Evolutionary conservation across 495 filamentous ascomycete species (phyloP).

Genomic region (Penicillium desertorum): DNA sequence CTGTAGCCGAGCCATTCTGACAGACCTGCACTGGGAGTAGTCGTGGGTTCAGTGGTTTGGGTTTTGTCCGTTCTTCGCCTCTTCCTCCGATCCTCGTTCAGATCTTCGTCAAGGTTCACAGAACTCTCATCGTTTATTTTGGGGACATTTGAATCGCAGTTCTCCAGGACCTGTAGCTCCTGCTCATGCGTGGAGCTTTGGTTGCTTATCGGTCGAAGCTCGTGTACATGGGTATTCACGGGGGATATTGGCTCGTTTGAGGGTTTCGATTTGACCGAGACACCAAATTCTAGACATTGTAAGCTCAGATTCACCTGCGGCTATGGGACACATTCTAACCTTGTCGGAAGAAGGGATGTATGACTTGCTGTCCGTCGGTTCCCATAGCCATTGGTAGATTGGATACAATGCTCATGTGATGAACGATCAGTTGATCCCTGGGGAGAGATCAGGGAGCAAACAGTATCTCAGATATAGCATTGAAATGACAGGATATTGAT

Average conservation of each 20-base stretch:
- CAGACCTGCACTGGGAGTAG: conserved; percentile 13
- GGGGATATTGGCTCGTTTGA: conserved; percentile 5
- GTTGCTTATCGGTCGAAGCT: conserved; percentile 3
- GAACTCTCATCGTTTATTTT: not conserved
- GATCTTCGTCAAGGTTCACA: conserved; percentile 34
- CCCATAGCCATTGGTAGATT: conserved; percentile 41
- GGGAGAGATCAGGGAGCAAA: conserved; percentile 3
- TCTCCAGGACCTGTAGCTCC: not conserved
- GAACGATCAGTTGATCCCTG: conserved; percentile 9
- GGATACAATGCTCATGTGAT: conserved; percentile 30
- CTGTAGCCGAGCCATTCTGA: conserved; percentile 27
- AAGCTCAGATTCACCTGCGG: conserved; percentile 9
- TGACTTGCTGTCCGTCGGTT: conserved; percentile 39
- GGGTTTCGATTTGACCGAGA: conserved; percentile 14
- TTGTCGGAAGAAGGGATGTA: conserved; percentile 48
- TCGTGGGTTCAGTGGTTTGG: conserved; percentile 12
- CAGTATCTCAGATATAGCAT: not conserved
- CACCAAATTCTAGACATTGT: conserved; percentile 28
- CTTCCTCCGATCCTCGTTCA: conserved; percentile 47
- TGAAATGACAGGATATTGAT: not conserved
- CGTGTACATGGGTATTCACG: not conserved
- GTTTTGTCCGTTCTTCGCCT: conserved; percentile 50
- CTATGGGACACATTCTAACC: conserved; percentile 24
- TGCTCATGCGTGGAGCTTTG: not conserved
- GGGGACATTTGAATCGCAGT: not conserved